A percentile compares a stretch with the other conserved stretches of the same genome.
These are phyloP conservation scores for Ceratocystis destructans DNA, from an alignment of 2,329 filamentous ascomycete species.

Conservation along the genomic window DNA sequence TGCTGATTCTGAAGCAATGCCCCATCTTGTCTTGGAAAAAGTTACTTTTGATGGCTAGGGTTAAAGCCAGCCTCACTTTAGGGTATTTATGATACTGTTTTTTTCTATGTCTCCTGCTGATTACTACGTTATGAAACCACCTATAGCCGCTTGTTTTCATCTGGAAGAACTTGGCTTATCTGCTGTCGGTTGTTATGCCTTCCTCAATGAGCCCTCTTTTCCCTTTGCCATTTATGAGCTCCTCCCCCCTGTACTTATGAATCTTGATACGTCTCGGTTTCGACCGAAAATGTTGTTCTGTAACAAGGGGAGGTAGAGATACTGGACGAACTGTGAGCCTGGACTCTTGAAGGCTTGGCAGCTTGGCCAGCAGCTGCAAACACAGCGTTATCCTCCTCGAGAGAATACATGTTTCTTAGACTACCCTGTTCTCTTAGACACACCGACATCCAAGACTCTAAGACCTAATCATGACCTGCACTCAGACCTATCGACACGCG, in stretches of 20 bases:
- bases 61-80: not conserved
- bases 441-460: too few relatives aligned
- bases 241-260: not conserved
- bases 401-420: too few relatives aligned
- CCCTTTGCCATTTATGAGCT: not conserved
- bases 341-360: not conserved
- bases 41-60: not conserved
- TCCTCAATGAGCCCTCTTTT: not conserved
- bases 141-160: not conserved
- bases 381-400: not conserved
- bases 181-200: not conserved
- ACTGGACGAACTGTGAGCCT: not conserved
- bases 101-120: not conserved
- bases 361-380: not conserved
- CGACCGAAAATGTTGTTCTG: constrained; percentile 1
- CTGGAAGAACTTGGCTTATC: not conserved
- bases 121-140: not conserved
- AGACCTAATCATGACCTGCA: not conserved
- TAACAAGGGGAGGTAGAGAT: constrained; percentile 2
- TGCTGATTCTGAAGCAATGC: not conserved
- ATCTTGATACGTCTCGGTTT: not conserved
- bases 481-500: not conserved
- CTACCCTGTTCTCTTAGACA: too few relatives aligned
- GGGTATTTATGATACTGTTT: not conserved
- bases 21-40: not conserved